Evolutionary conservation across 2,329 filamentous ascomycete genomes (phyloP).

Genomic region (Metarhizium brunneum): DNA sequence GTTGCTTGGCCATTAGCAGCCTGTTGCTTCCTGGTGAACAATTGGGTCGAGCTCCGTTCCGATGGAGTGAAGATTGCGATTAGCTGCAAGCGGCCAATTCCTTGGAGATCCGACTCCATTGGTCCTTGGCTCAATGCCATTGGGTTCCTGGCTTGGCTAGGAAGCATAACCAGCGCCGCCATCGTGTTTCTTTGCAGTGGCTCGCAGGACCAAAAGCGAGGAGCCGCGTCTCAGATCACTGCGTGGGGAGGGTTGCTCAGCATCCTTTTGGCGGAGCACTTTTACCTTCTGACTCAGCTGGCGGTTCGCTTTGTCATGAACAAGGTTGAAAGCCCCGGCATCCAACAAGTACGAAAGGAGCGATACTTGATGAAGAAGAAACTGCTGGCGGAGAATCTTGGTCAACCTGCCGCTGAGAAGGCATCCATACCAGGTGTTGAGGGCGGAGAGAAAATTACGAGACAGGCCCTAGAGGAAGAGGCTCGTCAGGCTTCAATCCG

Average conservation of each 20-base stretch:
- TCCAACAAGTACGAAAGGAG: constrained; percentile 77
- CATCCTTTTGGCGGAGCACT: constrained; percentile 79
- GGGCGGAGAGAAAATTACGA: constrained; percentile 54
- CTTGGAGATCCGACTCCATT: constrained; percentile 86
- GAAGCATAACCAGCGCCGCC: constrained; percentile 77
- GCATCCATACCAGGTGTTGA: constrained; percentile 36
- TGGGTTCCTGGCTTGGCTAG: constrained; percentile 87
- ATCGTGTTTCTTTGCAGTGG: constrained; percentile 84
- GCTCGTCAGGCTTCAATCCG: constrained; percentile 40
- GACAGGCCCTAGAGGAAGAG: constrained; percentile 55
- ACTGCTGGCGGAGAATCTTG: constrained; percentile 65
- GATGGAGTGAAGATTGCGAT: constrained; percentile 92
- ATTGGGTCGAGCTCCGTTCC: constrained; percentile 89
- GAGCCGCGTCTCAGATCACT: constrained; percentile 60
- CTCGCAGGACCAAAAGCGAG: constrained; percentile 53
- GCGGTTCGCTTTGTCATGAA: constrained; percentile 63
- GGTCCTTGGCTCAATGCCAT: constrained; percentile 85
- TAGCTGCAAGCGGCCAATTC: constrained; percentile 80
- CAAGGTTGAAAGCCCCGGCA: constrained; percentile 76
- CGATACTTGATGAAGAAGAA: constrained; percentile 72
- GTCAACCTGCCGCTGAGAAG: constrained; percentile 42
- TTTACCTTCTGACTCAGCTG: constrained; percentile 72
- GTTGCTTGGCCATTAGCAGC: constrained; percentile 92
- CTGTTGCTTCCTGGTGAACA: constrained; percentile 83
- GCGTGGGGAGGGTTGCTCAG: constrained; percentile 73